A percentile compares a stretch with the other conserved stretches of the same genome.
These are phyloP conservation scores for Paspalum vaginatum DNA, from an alignment of 176 grass and related monocot genomes.

Conservation along the genomic window DNA sequence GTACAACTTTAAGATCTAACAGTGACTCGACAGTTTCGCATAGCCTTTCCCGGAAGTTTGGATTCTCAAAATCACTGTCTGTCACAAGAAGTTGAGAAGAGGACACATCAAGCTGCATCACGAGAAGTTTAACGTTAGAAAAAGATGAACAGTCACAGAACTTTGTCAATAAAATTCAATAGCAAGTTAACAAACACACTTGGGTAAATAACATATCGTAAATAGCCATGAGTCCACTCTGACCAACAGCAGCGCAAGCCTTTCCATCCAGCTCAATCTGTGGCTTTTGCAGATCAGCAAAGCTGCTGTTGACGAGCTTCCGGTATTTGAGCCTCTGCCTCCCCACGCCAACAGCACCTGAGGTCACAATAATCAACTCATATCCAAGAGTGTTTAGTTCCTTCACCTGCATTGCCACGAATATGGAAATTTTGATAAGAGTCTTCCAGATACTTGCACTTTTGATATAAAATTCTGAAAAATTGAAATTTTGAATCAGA, in stretches of 20 bases:
- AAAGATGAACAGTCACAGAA: constrained; percentile 8
- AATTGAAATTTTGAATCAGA: neutral
- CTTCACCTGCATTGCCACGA: constrained; percentile 64
- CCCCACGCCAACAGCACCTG: constrained; percentile 91
- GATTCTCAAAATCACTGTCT: constrained; percentile 86
- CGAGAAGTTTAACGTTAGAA: constrained; percentile 32
- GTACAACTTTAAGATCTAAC: constrained; percentile 79
- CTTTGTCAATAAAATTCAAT: constrained; percentile 6
- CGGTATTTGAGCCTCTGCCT: constrained; percentile 83
- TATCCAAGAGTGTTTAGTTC: constrained; percentile 77
- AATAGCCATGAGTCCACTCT: constrained; percentile 95
- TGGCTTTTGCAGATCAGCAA: constrained; percentile 95
- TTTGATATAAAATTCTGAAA: neutral
- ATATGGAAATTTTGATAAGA: neutral
- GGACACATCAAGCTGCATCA: constrained; percentile 90
- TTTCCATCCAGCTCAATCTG: constrained; percentile 91
- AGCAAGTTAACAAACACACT: constrained; percentile 48
- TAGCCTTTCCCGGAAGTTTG: constrained; percentile 75
- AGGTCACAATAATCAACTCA: constrained; percentile 93
- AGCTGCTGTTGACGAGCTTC: constrained; percentile 90
- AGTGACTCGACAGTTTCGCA: constrained; percentile 74
- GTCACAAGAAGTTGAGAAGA: constrained; percentile 97
- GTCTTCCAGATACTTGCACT: neutral
- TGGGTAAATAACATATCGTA: constrained; percentile 92
- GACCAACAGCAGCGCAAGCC: constrained; percentile 90